Conservation (phyloP, 441 rosid species). For the Adansonia grandidieri region DNA sequence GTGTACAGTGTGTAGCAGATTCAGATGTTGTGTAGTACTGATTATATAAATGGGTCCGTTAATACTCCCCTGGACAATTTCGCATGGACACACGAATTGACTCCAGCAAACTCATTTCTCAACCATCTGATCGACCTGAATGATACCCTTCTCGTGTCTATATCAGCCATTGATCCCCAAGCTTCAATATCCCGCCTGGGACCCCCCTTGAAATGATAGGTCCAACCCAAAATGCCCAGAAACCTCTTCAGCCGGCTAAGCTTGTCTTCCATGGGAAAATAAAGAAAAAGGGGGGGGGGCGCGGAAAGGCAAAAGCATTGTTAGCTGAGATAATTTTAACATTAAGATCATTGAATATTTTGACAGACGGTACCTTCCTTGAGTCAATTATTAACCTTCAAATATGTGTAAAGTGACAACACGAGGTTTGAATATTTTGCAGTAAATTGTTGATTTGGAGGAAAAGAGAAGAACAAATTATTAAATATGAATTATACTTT, state of each 20-base stretch:
- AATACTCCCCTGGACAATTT: not conserved
- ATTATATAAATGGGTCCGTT: constrained; percentile 24
- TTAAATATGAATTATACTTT: too few relatives aligned
- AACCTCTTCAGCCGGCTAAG: too few relatives aligned
- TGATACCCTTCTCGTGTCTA: not conserved
- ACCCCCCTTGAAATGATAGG: not conserved
- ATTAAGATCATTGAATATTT: too few relatives aligned
- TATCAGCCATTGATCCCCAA: not conserved
- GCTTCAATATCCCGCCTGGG: too few relatives aligned
- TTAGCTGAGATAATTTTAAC: too few relatives aligned
- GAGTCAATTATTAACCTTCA: not conserved
- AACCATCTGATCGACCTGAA: constrained; percentile 27
- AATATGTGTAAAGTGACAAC: not conserved
- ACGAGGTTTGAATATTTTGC: too few relatives aligned
- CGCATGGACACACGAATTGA: constrained; percentile 20
- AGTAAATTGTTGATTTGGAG: too few relatives aligned
- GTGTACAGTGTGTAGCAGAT: constrained; percentile 35
- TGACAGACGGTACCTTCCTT: too few relatives aligned
- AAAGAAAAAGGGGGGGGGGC: too few relatives aligned
- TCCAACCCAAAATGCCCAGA: not conserved
- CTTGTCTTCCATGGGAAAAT: too few relatives aligned
- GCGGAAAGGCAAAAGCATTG: too few relatives aligned
- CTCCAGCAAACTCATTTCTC: not conserved
- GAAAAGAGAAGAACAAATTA: too few relatives aligned
- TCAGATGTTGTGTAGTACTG: constrained; percentile 38